Base-by-base conservation (phyloP, 352 stramenopile genomes). In the Phytopythium kandeliae region DNA sequence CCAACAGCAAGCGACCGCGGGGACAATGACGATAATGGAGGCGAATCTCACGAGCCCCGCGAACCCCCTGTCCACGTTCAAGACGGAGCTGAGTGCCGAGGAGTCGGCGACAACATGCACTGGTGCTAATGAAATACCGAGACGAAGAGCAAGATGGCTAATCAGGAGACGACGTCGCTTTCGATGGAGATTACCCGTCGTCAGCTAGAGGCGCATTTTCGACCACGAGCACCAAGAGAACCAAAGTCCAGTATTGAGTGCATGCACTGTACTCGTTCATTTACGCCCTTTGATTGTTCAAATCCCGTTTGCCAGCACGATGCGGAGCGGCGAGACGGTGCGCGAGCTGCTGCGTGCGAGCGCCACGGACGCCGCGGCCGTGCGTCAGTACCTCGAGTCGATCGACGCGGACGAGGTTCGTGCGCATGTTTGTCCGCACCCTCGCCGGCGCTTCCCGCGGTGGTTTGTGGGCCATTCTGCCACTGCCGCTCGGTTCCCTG, bases 401-500 rank as follows among this genome's bases (percentile, higher is more conserved):
- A 79, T 89, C 35, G 76, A 86, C 34, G 51, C 52, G 2, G 64
- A 85, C 2, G 80, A 92, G 62, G 79, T 91, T 28, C 25, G 58
- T 56, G 30, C 12, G 8, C 15, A 15, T 1, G 44, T 17, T 10
- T 2, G 11, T 24, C n/a, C 17, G 17, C n/a, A 30, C 28, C 4
- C 4, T 1, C n/a, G 12, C 3, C 0, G n/a, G 19, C 19, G n/a
- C 19, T 28, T 25, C 7, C 35, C n/a, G 19, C 19, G 37, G 28
- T 9, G 28, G 28, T 31, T 31, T 31, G 28, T 21, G 41, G 17
- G 22, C 24, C 8, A 11, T 33, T 12, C 24, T 47, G 41, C 33
- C 25, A 11, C 2, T 25, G 21, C 21, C 21, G 21, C 2, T 16
- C 40, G 12, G 6, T 8, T 40, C n/a, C n/a, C n/a, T n/a, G n/a